Evolutionary conservation across 345 rosid genomes (phyloP), one percentile per base, ranked within the genome.

Genomic region (Clausena lansium): DNA sequence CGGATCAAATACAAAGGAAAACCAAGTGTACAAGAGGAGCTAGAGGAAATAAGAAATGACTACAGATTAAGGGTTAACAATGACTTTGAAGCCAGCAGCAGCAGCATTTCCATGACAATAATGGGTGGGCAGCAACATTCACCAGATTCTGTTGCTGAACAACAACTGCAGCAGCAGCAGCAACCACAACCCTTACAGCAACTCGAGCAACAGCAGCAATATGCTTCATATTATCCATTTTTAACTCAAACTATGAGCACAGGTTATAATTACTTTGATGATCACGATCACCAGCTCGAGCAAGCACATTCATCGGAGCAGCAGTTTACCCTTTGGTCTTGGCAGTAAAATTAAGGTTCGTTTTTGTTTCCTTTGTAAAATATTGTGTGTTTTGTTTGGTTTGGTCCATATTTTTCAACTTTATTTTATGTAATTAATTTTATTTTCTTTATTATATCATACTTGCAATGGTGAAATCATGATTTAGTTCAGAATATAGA

Each of bases 1-100:
- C 71, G 55, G 71, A 54, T 78, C 25, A 78, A 78, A 38, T 64
- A 78, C 67, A 78, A 71, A 35, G 81, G 81, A 50, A 50, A 71
- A 57, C 75, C 62, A 71, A 71, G 76, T 47, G 67, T 36, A 19
- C 76, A 78, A 32, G 80, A 78, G 35, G 80, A 70, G 63, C 36
- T 70, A 27, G 74, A 70, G 61, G 54, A 19, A 4, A 20, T 28
- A 7, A 70, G 60, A 70, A 70, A 47, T 50, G 60, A 6, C 9
- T 19, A 13, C 39, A 28, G 10, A 52, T 9, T 20, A 8, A 50
- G 61, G 7, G 54, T 45, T 11, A 45, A 45, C 13, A 54, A 54
- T 7, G 59, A 54, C n/a, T 54, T 54, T 54, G 59, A 54, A 20
- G 59, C 59, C 59, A 54, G 59, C 59, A 54, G 59, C 59, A 45